phyloP scores from a whole-genome alignment of 345 rosid species.

The Erucastrum elatum region DNA sequence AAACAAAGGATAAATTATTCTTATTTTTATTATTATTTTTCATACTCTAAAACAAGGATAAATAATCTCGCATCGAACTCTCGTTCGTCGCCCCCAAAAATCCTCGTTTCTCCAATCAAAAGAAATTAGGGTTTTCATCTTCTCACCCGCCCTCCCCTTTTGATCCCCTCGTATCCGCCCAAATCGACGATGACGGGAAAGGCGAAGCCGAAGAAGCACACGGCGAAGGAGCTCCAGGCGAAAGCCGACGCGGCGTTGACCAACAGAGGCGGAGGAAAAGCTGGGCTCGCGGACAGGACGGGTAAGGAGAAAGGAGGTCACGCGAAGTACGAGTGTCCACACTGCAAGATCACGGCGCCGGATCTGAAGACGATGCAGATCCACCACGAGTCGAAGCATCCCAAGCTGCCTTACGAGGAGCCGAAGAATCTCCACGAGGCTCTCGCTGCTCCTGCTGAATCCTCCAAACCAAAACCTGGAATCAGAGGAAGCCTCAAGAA shows the following conservation, averaged over 20 bases:
- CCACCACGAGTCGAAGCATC: conserved; percentile 89
- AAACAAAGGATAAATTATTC: no score
- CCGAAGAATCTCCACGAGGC: conserved; percentile 28
- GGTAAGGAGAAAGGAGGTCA: conserved; percentile 92
- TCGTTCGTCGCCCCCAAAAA: conserved; percentile 24
- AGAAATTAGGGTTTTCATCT: conserved; percentile 24
- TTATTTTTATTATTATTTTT: no score
- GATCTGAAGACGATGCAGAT: conserved; percentile 87
- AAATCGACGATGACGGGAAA: conserved; percentile 70
- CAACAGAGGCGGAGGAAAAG: no score
- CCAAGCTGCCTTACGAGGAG: conserved; percentile 76
- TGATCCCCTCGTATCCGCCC: no score
- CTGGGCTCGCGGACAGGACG: no score
- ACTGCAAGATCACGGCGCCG: conserved; percentile 75
- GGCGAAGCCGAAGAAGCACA: conserved; percentile 99
- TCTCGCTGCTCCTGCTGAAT: conserved; percentile 44
- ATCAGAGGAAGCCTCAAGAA: no score
- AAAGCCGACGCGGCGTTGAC: no score
- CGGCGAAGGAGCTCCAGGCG: conserved; percentile 95
- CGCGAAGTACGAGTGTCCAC: conserved; percentile 88
- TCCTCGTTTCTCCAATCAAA: conserved; percentile 6
- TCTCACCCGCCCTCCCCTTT: conserved; percentile 30
- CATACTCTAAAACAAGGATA: no score
- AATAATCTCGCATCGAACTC: not conserved
- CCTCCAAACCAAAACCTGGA: conserved; percentile 51